Evolutionary conservation across 2,329 filamentous ascomycete species (phyloP).

Genomic region (Metarhizium album): DNA sequence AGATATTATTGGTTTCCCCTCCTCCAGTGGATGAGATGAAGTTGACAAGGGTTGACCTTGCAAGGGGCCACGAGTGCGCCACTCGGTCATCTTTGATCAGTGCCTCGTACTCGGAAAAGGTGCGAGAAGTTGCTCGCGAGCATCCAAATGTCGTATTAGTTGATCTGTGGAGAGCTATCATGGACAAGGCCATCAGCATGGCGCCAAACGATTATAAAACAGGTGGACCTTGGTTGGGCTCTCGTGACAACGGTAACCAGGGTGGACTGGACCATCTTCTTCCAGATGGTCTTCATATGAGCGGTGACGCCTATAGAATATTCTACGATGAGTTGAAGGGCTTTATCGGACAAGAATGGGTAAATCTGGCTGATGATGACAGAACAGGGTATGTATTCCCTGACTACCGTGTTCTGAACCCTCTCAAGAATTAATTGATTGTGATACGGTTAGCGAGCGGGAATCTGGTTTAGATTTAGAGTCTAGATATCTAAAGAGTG

Average conservation of each 20-base stretch:
- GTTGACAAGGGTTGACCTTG: conserved; percentile 36
- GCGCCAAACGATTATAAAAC: conserved; percentile 45
- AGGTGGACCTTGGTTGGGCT: conserved; percentile 36
- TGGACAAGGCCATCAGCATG: conserved; percentile 54
- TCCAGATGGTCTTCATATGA: conserved; percentile 49
- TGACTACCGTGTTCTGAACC: conserved; percentile 30
- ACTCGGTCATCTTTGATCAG: conserved; percentile 37
- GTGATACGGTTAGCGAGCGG: too few species aligned
- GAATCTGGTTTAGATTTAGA: too few species aligned
- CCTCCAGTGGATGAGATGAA: conserved; percentile 74
- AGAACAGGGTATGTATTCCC: conserved; percentile 34
- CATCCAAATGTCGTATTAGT: conserved; percentile 58
- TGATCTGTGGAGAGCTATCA: conserved; percentile 71
- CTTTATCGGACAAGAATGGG: conserved; percentile 37
- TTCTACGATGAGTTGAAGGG: conserved; percentile 37
- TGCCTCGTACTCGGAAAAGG: conserved; percentile 46
- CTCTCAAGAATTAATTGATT: neutral
- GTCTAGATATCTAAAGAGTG: too few species aligned
- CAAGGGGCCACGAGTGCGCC: conserved; percentile 31
- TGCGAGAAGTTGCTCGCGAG: conserved; percentile 57
- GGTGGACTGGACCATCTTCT: conserved; percentile 41
- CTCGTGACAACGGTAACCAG: conserved; percentile 36
- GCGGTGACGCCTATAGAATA: conserved; percentile 39
- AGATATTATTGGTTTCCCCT: conserved; percentile 69
- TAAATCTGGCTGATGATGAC: conserved; percentile 23